Evolutionary conservation across 1,284 basidiomycete genomes (phyloP), one percentile per base, ranked within the genome.

Genomic region (Cystobasidium pallidum): DNA sequence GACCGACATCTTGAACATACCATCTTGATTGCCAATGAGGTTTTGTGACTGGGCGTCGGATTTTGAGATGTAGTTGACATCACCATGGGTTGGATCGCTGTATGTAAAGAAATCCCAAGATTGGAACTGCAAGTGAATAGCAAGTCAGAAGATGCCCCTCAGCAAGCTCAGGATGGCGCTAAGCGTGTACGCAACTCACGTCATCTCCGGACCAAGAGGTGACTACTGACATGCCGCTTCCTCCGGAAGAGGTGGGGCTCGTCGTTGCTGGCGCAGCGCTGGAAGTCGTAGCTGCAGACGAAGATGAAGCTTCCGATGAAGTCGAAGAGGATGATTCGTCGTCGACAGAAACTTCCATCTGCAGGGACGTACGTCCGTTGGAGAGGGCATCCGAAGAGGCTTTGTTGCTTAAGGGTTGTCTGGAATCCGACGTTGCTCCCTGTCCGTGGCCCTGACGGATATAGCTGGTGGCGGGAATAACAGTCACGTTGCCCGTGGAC

Each of bases 41-140:
- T 72, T 65, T n/a, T 59, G 49, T 15, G 43, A 45, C 32, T 59
- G 54, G 13, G 70, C 62, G 24, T 65, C 62, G 45, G 51, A 45
- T 3, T 66, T 52, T 2, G 62, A 64, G 55, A 73, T 43, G 45
- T 73, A 73, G 47, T 68, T 61, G 26, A 73, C 72, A 28, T 59
- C 36, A 30, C 72, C 72, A n/a, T 73, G 72, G 15, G 72, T 73
- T 15, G 72, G 72, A 45, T 73, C 72, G 47, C 34, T 41, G 28
- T 63, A 55, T 3, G 65, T 61, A 55, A 65, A 73, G 59, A 43
- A 73, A 30, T 73, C 72, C 61, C 59, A 73, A 28, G 71, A 51
- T 26, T 55, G 24, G 70, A 72, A 72, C 70, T 72, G 61, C 28
- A 8, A 26, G 32, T 10, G 28, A 17, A 55, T 41, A 26, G 45